These are phyloP conservation scores for Mortierella alpina DNA, from an alignment of 192 early-diverging fungal species.

Conservation along the genomic window DNA sequence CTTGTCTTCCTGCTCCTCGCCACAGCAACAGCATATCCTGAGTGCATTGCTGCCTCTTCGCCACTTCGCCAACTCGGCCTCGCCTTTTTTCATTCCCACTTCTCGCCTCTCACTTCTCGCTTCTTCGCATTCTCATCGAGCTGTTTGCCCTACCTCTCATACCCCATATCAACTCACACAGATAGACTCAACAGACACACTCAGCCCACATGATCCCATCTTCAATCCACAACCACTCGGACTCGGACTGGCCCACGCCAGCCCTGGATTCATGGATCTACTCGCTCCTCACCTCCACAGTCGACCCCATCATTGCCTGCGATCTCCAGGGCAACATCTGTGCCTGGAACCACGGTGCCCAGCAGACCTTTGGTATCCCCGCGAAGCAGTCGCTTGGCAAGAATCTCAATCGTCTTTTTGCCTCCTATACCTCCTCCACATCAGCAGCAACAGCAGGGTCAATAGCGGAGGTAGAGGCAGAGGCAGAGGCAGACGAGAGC, in stretches of 20 bases:
- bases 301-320: slow-evolving; percentile 43
- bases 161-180: not conserved
- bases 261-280: slow-evolving; percentile 30
- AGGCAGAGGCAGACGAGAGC: not conserved
- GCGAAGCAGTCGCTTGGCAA: slow-evolving; percentile 39
- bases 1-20: not conserved
- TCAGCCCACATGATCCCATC: slow-evolving; percentile 9
- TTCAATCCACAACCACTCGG: not conserved
- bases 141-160: not conserved
- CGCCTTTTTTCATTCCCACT: not conserved
- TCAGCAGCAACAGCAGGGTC: not conserved
- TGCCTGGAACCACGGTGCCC: slow-evolving; percentile 32
- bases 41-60: no score
- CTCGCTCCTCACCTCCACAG: slow-evolving; percentile 23
- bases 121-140: not conserved
- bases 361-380: slow-evolving; percentile 26
- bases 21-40: no score
- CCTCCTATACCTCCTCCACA: not conserved
- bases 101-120: not conserved
- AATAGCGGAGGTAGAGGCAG: not conserved
- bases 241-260: not conserved
- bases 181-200: not conserved
- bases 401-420: slow-evolving; percentile 23
- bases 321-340: slow-evolving; percentile 38
- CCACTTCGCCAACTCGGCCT: not conserved